Evolutionary conservation across 495 filamentous ascomycete genomes (phyloP), one percentile per base, ranked within the genome.

Genomic region (Neurospora tetrasperma): DNA sequence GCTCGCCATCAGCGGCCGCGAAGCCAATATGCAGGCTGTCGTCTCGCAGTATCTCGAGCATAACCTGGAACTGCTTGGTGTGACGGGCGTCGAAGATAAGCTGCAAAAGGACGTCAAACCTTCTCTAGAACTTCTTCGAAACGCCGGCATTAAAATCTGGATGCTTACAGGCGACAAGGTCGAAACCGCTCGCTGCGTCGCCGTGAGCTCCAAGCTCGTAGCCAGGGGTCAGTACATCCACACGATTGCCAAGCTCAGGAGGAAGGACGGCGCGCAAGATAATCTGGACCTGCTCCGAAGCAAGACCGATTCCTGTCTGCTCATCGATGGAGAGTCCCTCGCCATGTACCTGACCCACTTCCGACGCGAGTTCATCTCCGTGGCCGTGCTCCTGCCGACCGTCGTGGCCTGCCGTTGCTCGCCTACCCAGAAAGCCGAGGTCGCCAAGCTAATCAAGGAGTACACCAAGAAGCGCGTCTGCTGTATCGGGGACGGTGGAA

Each of bases 141-240:
- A 99, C 79, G 96, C 96, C 10, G 96, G 96, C n/a, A 93, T 99
- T 79, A 98, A 97, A 82, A 97, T 98, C 71, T 99, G 96, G 96
- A 99, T 99, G 96, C 84, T 99, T 77, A 99, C 96, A 0, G 96
- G 96, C 41, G 96, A 99, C 85, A 99, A 99, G 82, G 93, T 98
- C 2, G 96, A 99, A 81, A 99, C 96, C 39, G 96, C 96, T 14
- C 90, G 95, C 41, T 99, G 96, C 81, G 95, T 99, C 9, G 96
- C 96, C 18, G 93, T 99, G 42, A 94, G 90, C 76, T 91, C 94
- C 23, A 98, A 97, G 82, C 85, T 99, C 27, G 95, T 99, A n/a
- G 90, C 94, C 8, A 86, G 96, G 71, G 94, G 94, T 1, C 96
- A 99, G 81, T 96, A 95, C 80, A 96, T 99, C 73, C 93, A 98